Conservation (phyloP, 345 rosid species). For the Cochlearia excelsa region DNA sequence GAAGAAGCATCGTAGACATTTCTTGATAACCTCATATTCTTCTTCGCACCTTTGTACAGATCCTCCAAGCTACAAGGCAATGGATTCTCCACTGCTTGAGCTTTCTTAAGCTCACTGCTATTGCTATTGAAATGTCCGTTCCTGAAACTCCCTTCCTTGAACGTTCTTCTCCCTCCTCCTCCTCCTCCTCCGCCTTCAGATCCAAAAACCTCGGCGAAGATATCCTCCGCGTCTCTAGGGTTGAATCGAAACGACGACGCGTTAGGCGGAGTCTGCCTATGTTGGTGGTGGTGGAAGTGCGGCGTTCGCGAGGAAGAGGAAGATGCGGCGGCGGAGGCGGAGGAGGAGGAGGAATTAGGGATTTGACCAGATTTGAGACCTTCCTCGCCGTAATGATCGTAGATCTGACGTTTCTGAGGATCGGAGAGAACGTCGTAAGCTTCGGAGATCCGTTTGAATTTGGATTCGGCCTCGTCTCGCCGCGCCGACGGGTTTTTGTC, state of each 20-base stretch:
- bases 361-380: conserved; percentile 73
- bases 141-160: conserved; percentile 47
- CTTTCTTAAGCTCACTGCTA: conserved; percentile 40
- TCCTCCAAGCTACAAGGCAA: conserved; percentile 86
- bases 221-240: conserved; percentile 75
- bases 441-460: conserved; percentile 91
- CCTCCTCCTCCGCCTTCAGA: conserved; percentile 43
- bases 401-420: conserved; percentile 89
- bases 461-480: conserved; percentile 75
- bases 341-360: conserved; percentile 43
- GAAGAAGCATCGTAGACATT: conserved; percentile 43
- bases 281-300: conserved; percentile 34
- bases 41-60: conserved; percentile 68
- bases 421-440: conserved; percentile 79
- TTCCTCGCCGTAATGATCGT: conserved; percentile 88
- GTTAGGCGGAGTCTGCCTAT: conserved; percentile 41
- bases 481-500: conserved; percentile 74
- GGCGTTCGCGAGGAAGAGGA: conserved; percentile 35
- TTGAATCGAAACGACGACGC: conserved; percentile 52
- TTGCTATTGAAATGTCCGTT: conserved; percentile 36
- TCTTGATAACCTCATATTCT: conserved; percentile 75
- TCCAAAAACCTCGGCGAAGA: conserved; percentile 77
- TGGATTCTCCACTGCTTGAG: conserved; percentile 54
- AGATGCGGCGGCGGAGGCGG: conserved; percentile 38
- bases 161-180: conserved; percentile 37